A percentile compares a stretch with the other conserved stretches of the same genome.
These are phyloP conservation scores for Suhomyces sp. DNA, from an alignment of 805 yeast genomes.

Conservation along the genomic window DNA sequence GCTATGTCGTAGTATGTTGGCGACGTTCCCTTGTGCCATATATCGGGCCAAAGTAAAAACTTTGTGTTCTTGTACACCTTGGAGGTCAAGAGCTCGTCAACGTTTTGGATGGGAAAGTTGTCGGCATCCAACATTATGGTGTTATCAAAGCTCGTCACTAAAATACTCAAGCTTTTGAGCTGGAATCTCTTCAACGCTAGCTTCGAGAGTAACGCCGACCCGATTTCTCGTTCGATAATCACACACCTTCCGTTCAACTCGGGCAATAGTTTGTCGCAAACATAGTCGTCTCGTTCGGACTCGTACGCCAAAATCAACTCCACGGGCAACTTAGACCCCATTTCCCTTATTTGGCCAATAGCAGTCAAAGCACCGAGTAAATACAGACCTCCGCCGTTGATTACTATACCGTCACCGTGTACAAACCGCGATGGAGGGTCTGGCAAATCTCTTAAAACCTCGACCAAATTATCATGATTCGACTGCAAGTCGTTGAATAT, in stretches of 20 bases:
- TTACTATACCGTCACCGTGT: conserved; percentile 41
- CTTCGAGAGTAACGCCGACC: conserved; percentile 36
- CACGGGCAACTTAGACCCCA: conserved; percentile 35
- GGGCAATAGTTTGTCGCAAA: conserved; percentile 33
- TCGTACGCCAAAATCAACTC: conserved; percentile 35
- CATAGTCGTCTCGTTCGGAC: conserved; percentile 31
- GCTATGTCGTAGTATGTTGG: conserved; percentile 37
- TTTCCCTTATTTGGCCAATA: conserved; percentile 29
- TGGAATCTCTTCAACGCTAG: conserved; percentile 29
- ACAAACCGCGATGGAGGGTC: conserved; percentile 25
- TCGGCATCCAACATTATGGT: conserved; percentile 40
- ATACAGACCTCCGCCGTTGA: conserved; percentile 36
- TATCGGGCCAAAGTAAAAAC: conserved; percentile 41
- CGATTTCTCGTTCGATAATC: conserved; percentile 36
- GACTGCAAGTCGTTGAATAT: conserved; percentile 19
- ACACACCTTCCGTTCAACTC: conserved; percentile 32
- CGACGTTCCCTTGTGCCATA: conserved; percentile 41
- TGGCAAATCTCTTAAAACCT: conserved; percentile 18
- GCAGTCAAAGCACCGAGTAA: conserved; percentile 35
- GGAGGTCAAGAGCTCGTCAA: conserved; percentile 33
- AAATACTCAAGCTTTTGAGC: conserved; percentile 35
- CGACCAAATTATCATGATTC: conserved; percentile 26
- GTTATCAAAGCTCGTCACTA: conserved; percentile 35
- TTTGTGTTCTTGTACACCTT: conserved; percentile 28
- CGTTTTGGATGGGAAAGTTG: conserved; percentile 35